Base-by-base conservation (phyloP, 768 basidiomycete genomes). In the Gymnopilus junonius region DNA sequence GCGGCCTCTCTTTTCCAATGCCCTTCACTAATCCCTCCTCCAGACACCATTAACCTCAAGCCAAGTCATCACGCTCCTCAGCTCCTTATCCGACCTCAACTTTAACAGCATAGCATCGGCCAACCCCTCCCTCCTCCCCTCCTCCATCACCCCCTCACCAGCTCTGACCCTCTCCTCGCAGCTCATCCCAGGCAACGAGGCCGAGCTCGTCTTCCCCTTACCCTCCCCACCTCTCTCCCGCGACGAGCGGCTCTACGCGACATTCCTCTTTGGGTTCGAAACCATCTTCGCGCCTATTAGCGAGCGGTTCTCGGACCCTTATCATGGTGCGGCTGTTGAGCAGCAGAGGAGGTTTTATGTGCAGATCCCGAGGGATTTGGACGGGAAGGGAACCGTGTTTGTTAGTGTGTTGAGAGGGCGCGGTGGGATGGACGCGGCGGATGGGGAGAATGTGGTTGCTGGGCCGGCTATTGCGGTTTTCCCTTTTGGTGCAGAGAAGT, bases 401-500 rank as follows among this genome's bases (percentile, higher is more conserved):
- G 80, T 83, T 8, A 70, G 86, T 58, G 75, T 87, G 46, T 55
- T 81, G 77, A 56, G 78, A 67, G 65, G 75, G 74, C 34, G 48
- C 31, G 55, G 67, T 11, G 58, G 61, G n/a, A 66, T 69, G 48
- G 48, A 50, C 55, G 46, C 39, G 15, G 46, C 67, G 75, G 75
- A 63, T 62, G 75, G 87, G 59, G 77, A 78, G 32, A 83, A 75
- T 61, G 85, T 82, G 27, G 72, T 90, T 37, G 88, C 87, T 37
- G 89, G 89, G 2, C 86, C 85, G 8, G 76, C 81, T 17, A 77
- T 88, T 66, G 66, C 83, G 29, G 69, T 69, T 42, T 81, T 85
- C 69, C 69, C 71, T 29, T 82, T 73, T 55, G 73, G 75, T 57
- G 58, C 63, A 2, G 39, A 59, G 20, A 50, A 50, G 15, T 50